Conservation (phyloP, 2,329 filamentous ascomycete species). For the Neoarthrinium moseri region DNA sequence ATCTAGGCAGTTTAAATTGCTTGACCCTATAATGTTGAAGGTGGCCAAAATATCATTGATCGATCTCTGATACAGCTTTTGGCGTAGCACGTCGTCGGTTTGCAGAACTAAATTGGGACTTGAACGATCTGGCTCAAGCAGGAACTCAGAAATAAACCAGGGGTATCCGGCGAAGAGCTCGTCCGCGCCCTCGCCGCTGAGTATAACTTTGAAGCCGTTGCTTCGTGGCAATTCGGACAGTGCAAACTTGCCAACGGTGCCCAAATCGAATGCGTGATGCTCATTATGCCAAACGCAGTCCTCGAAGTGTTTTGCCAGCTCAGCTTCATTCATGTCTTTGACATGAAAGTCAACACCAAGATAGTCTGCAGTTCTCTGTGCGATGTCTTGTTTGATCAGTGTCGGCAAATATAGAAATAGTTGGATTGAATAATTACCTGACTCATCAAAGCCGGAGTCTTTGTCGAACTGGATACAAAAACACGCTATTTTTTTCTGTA, state of each 20-base stretch:
- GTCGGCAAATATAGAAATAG: neutral
- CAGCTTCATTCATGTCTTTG: constrained; percentile 29
- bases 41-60: neutral
- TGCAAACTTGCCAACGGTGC: constrained; percentile 44
- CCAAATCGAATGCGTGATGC: constrained; percentile 40
- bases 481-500: constrained; percentile 26
- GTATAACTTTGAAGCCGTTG: constrained; percentile 34
- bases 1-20: neutral
- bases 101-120: constrained; percentile 10
- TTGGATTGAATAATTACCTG: constrained; percentile 16
- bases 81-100: constrained; percentile 6
- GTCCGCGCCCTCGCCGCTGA: constrained; percentile 17
- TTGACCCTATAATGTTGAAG: neutral
- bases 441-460: constrained; percentile 48
- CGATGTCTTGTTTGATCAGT: constrained; percentile 13
- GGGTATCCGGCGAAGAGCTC: constrained; percentile 17
- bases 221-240: constrained; percentile 40
- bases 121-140: constrained; percentile 12
- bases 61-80: constrained; percentile 2
- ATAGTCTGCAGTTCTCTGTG: constrained; percentile 42
- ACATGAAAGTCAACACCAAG: constrained; percentile 33
- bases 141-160: constrained; percentile 14
- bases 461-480: constrained; percentile 55
- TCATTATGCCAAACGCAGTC: constrained; percentile 40
- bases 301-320: constrained; percentile 44